Base-by-base conservation (phyloP, 139 green algal species). In the Pleodorina starrii region DNA sequence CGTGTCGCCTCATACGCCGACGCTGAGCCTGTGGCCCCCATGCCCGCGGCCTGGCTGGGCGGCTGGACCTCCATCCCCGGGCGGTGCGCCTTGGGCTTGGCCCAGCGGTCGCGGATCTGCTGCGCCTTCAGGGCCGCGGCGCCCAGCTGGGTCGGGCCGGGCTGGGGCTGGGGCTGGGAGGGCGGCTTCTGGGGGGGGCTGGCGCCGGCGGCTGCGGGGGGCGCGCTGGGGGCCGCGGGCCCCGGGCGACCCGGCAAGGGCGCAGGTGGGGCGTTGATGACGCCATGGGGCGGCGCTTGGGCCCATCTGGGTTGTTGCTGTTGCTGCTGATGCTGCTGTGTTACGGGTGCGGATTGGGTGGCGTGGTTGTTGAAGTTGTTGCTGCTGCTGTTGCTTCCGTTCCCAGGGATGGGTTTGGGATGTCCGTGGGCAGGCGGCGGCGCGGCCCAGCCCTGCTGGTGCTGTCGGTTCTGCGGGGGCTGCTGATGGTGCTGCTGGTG, bases 1-100 rank as follows among this genome's bases (percentile, higher is more conserved):
- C n/a, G n/a, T n/a, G n/a, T n/a, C n/a, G n/a, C n/a, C n/a, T n/a
- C n/a, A n/a, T n/a, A n/a, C n/a, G n/a, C n/a, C n/a, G n/a, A n/a
- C n/a, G n/a, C n/a, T n/a, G n/a, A n/a, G n/a, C n/a, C n/a, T n/a
- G n/a, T n/a, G n/a, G n/a, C n/a, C n/a, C n/a, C n/a, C n/a, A n/a
- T n/a, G n/a, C n/a, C n/a, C 35, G 17, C 72, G 9, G 38, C 12
- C 40, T 80, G 72, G 40, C 72, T 36, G 10, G 36, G 9, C 42
- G 6, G 21, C 10, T 35, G 72, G 17, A 54, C 40, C 11, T 80
- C 76, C 48, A 69, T 9, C 0, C 76, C 76, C 32, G 76, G n/a
- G n/a, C 48, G 76, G 48, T 69, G 76, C 17, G 48, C 32, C 32
- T 69, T 69, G 48, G 76, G 76, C n/a, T 84, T 84, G 2, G 48